Evolutionary conservation across 768 basidiomycete genomes (phyloP).

Genomic region (Pilatotrama ljubarskyi): DNA sequence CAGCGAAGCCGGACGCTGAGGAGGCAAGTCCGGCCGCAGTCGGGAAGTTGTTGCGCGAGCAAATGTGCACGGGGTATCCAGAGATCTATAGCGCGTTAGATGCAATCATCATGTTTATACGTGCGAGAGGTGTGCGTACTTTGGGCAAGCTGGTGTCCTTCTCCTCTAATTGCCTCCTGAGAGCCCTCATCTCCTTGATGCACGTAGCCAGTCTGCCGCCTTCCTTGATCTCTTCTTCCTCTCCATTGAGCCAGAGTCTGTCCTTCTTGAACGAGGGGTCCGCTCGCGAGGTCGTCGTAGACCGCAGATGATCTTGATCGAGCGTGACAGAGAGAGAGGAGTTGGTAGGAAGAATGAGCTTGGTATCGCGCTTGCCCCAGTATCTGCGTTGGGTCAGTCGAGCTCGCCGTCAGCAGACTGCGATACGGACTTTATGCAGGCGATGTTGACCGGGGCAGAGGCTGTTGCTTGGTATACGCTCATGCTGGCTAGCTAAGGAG

Average conservation of each 20-base stretch:
- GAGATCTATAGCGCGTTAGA: constrained; percentile 53
- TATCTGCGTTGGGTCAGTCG: constrained; percentile 55
- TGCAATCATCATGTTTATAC: neutral
- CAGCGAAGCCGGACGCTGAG: constrained; percentile 96
- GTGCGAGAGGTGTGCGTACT: constrained; percentile 42
- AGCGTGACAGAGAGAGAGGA: constrained; percentile 98
- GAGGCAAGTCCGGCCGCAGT: constrained; percentile 98
- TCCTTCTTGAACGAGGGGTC: constrained; percentile 75
- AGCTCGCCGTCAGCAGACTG: constrained; percentile 5
- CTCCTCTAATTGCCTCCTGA: constrained; percentile 76
- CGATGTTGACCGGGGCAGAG: constrained; percentile 95
- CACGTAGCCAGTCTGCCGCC: constrained; percentile 81
- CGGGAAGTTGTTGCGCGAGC: constrained; percentile 98
- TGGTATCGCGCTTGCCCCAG: constrained; percentile 98
- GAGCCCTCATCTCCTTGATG: constrained; percentile 80
- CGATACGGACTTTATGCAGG: constrained; percentile 82
- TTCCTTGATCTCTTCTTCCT: constrained; percentile 83
- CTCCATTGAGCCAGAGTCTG: constrained; percentile 92
- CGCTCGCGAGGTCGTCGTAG: constrained; percentile 89
- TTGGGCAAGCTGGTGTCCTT: constrained; percentile 63
- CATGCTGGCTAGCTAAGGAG: constrained; percentile 41
- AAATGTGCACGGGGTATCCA: constrained; percentile 76
- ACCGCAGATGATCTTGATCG: constrained; percentile 92
- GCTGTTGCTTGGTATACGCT: constrained; percentile 79
- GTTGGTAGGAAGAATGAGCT: constrained; percentile 95